Evolutionary conservation across 108 stramenopile species (phyloP).

Genomic region (Schizochytrium sp.): DNA sequence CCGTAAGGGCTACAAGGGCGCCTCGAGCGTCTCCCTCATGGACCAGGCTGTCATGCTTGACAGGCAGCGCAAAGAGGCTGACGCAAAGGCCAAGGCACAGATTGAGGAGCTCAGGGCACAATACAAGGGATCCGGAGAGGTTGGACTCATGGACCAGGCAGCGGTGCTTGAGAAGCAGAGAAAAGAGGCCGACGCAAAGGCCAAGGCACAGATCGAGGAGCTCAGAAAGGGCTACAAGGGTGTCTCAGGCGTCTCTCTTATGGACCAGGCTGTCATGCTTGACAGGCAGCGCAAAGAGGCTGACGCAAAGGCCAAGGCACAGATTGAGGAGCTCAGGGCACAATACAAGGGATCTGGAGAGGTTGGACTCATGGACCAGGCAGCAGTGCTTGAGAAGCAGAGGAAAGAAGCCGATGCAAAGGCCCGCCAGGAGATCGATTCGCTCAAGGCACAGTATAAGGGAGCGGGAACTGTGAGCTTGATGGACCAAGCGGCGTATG

Average conservation of each 20-base stretch:
- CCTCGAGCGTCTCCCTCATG: constrained; percentile 34
- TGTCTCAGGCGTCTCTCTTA: neutral
- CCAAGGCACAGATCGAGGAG: constrained; percentile 47
- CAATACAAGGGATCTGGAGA: constrained; percentile 32
- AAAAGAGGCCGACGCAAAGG: constrained; percentile 34
- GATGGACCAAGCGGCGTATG: constrained; percentile 24
- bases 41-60: constrained; percentile 39
- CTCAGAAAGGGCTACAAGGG: neutral
- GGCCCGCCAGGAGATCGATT: constrained; percentile 6
- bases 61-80: constrained; percentile 39
- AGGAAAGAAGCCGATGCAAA: neutral
- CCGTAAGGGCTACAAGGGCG: neutral
- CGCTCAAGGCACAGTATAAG: neutral
- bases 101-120: neutral
- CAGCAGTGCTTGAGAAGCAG: constrained; percentile 29
- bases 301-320: constrained; percentile 49
- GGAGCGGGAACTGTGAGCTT: neutral
- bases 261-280: constrained; percentile 50
- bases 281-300: constrained; percentile 43
- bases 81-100: neutral
- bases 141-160: constrained; percentile 52
- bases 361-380: constrained; percentile 23
- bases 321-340: constrained; percentile 34
- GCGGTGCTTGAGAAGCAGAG: constrained; percentile 1
- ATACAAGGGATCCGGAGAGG: constrained; percentile 29